These are phyloP conservation scores for Epichloe coenophiala DNA, from an alignment of 2,329 filamentous ascomycete species.

Conservation along the genomic window DNA sequence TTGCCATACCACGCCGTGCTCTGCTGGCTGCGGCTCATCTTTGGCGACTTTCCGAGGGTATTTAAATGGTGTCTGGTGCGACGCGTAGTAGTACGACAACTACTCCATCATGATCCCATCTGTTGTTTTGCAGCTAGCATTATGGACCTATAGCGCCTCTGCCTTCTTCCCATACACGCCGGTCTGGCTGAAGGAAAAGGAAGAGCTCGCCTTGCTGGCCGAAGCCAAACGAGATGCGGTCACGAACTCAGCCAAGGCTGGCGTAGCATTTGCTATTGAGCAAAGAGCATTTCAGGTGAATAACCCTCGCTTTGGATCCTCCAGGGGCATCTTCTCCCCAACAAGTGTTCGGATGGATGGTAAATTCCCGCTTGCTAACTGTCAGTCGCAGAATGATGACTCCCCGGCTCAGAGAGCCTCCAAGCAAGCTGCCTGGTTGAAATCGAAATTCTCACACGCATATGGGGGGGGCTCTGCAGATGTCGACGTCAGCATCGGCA, in stretches of 20 bases:
- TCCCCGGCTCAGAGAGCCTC: conserved; percentile 3
- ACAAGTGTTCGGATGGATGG: conserved; percentile 13
- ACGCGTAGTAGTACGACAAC: background rate
- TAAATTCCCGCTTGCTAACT: background rate
- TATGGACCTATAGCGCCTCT: conserved; percentile 30
- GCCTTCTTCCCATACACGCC: conserved; percentile 37
- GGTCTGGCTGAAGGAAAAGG: conserved; percentile 19
- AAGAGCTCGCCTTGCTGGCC: conserved; percentile 8
- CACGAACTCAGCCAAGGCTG: conserved; percentile 6
- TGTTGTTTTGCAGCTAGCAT: conserved; percentile 28
- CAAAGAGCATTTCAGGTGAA: conserved; percentile 17
- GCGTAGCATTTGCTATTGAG: conserved; percentile 28
- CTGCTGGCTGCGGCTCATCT: background rate
- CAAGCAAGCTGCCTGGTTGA: conserved; percentile 9
- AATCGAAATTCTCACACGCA: conserved; percentile 6
- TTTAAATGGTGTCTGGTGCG: conserved; percentile 1
- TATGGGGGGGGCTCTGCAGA: background rate
- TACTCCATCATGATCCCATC: conserved; percentile 26
- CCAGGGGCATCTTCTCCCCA: background rate
- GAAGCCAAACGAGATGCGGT: conserved; percentile 14
- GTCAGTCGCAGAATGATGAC: background rate
- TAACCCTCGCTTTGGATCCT: background rate
- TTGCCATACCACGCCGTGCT: background rate
- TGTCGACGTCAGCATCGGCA: conserved; percentile 4
- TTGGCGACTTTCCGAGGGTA: background rate